These are phyloP conservation scores for Aureobasidium sp. DNA, from an alignment of 2,329 filamentous ascomycete species.

Conservation along the genomic window DNA sequence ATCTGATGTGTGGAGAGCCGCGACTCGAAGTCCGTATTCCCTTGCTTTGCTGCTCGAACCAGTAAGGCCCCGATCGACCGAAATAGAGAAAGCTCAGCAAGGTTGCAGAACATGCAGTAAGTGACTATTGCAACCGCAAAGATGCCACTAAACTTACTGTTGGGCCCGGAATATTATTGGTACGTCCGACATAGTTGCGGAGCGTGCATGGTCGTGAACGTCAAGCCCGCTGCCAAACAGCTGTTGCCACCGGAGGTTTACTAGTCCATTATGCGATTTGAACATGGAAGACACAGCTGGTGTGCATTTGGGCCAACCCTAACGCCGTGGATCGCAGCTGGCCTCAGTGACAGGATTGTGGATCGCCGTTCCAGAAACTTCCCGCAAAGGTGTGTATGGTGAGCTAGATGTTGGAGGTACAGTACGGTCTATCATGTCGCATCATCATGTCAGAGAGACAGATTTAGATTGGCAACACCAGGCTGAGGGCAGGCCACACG, in stretches of 20 bases:
- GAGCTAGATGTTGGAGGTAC: neutral
- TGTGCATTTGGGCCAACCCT: neutral
- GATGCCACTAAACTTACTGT: conserved; percentile 10
- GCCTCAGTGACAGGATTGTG: neutral
- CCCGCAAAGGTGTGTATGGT: neutral
- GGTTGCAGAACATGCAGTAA: conserved; percentile 9
- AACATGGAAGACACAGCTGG: neutral
- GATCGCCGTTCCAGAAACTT: conserved; percentile 3
- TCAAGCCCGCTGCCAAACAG: conserved; percentile 5
- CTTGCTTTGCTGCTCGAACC: conserved; percentile 10
- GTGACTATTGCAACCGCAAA: neutral
- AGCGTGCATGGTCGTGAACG: conserved; percentile 5
- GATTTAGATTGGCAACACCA: neutral
- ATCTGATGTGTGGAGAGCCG: conserved; percentile 14
- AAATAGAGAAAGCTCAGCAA: conserved; percentile 12
- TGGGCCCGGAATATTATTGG: conserved; percentile 10
- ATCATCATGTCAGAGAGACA: conserved; percentile 7
- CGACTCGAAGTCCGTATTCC: conserved; percentile 12
- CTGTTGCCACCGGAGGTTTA: conserved; percentile 8
- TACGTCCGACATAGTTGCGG: conserved; percentile 2
- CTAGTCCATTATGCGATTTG: conserved; percentile 11
- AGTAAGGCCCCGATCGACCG: conserved; percentile 11
- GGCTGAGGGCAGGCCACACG: neutral
- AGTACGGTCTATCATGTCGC: neutral
- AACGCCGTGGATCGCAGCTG: neutral